Percentiles rank a stretch among this genome's conserved stretches.
Conservation (phyloP, 2,329 filamentous ascomycete species). For the Parasarocladium wereldwijsianum region DNA sequence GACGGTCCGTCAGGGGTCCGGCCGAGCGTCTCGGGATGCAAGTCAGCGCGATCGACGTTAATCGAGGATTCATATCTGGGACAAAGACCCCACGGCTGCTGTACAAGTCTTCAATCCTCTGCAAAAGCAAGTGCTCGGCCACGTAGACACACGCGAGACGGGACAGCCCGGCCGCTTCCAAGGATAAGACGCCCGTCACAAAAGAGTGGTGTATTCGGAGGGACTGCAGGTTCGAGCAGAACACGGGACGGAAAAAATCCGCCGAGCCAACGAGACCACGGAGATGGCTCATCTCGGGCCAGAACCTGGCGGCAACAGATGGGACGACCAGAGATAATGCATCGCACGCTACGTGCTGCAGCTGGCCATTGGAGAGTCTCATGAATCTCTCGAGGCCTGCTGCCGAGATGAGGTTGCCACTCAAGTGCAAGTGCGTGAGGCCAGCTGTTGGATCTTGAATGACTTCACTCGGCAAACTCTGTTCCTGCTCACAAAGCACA, state of each 20-base stretch:
- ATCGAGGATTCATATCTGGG: conserved; percentile 41
- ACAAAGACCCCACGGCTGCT: conserved; percentile 30
- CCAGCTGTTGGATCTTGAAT: conserved; percentile 12
- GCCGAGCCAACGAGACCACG: conserved; percentile 28
- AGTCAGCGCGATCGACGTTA: conserved; percentile 37
- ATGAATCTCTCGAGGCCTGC: conserved; percentile 28
- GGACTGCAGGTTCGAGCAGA: conserved; percentile 36
- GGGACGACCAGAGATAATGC: conserved; percentile 17
- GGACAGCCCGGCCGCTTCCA: conserved; percentile 23
- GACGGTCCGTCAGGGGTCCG: conserved; percentile 31
- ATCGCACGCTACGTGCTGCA: conserved; percentile 39
- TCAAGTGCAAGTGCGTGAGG: conserved; percentile 40
- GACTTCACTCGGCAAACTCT: no score
- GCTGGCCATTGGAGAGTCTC: conserved; percentile 23
- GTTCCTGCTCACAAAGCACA: conserved; percentile 10
- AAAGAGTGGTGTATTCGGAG: conserved; percentile 45
- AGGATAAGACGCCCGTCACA: conserved; percentile 36
- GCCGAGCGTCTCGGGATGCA: conserved; percentile 37
- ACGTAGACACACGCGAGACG: conserved; percentile 21
- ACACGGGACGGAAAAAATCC: conserved; percentile 34
- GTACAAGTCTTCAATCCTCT: conserved; percentile 28
- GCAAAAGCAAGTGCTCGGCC: conserved; percentile 29
- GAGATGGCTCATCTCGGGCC: conserved; percentile 18
- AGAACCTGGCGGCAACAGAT: conserved; percentile 7
- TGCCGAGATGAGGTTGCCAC: conserved; percentile 31